Conservation (phyloP, 2,329 filamentous ascomycete genomes). For the Pseudogymnoascus sp. region DNA sequence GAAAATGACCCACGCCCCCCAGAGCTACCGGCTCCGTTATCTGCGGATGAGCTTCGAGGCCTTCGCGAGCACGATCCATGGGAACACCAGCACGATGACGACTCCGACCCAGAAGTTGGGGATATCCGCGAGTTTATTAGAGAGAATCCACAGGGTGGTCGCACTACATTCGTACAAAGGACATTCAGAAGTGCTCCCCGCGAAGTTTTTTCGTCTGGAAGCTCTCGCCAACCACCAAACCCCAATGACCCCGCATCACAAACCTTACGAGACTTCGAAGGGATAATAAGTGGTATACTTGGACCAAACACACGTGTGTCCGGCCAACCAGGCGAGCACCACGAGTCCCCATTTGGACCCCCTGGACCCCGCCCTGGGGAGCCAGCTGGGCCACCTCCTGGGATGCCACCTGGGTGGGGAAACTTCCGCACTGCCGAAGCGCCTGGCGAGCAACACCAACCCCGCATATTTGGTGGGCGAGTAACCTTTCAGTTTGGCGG, state of each 20-base stretch:
- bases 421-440: background rate
- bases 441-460: background rate
- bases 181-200: constrained; percentile 19
- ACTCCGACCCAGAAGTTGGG: constrained; percentile 52
- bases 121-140: constrained; percentile 45
- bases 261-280: background rate
- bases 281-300: background rate
- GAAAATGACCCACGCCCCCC: constrained; percentile 54
- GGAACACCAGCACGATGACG: constrained; percentile 27
- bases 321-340: background rate
- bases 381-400: background rate
- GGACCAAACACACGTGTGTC: background rate
- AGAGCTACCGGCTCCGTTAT: constrained; percentile 21
- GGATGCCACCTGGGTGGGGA: background rate
- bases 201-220: background rate
- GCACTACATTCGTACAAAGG: constrained; percentile 22
- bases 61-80: constrained; percentile 25
- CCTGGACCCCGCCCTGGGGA: background rate
- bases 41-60: constrained; percentile 14
- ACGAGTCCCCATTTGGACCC: background rate
- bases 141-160: constrained; percentile 25
- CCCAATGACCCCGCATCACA: background rate
- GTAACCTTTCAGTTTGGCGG: constrained; percentile 20
- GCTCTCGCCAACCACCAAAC: constrained; percentile 2
- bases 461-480: constrained; percentile 21